Conservation (phyloP, 1,284 basidiomycete genomes). For the Cutaneotrichosporon daszewskae region DNA sequence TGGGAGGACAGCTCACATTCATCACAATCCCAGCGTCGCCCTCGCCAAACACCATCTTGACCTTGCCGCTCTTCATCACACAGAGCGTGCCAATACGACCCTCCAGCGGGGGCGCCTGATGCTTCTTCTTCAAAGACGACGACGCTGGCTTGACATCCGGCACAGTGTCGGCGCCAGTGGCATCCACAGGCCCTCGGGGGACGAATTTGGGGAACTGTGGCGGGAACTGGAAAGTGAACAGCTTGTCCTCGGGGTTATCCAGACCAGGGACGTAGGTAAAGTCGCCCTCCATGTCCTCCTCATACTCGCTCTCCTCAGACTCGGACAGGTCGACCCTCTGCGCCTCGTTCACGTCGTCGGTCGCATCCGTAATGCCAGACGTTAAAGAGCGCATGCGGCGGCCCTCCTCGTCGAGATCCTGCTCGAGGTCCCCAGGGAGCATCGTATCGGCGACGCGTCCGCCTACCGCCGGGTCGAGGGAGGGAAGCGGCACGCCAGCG, state of each 20-base stretch:
- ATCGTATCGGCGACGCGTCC: slow-evolving; percentile 33
- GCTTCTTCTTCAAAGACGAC: slow-evolving; percentile 35
- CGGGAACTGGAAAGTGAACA: slow-evolving; percentile 92
- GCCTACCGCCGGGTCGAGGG: slow-evolving; percentile 3
- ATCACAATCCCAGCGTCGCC: slow-evolving; percentile 74
- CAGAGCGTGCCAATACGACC: slow-evolving; percentile 76
- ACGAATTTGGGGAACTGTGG: slow-evolving; percentile 75
- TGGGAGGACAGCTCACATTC: slow-evolving; percentile 67
- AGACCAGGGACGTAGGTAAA: slow-evolving; percentile 53
- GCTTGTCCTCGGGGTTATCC: slow-evolving; percentile 55
- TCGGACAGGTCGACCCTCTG: slow-evolving; percentile 76
- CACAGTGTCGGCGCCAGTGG: slow-evolving; percentile 8
- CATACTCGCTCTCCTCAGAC: slow-evolving; percentile 76
- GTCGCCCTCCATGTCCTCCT: slow-evolving; percentile 77
- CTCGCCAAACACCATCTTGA: slow-evolving; percentile 75
- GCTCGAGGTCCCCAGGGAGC: slow-evolving; percentile 32
- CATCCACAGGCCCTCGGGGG: slow-evolving; percentile 20
- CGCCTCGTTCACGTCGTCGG: slow-evolving; percentile 53
- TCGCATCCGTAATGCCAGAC: slow-evolving; percentile 37
- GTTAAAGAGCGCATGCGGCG: slow-evolving; percentile 31
- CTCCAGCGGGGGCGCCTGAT: slow-evolving; percentile 53
- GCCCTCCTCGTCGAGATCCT: slow-evolving; percentile 39
- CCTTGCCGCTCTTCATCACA: slow-evolving; percentile 73
- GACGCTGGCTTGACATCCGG: slow-evolving; percentile 30
- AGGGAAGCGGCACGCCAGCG: neutral